Evolutionary conservation across 805 yeast species (phyloP), one percentile per base, ranked within the genome.

Genomic region (Teunomyces aglyptinius): DNA sequence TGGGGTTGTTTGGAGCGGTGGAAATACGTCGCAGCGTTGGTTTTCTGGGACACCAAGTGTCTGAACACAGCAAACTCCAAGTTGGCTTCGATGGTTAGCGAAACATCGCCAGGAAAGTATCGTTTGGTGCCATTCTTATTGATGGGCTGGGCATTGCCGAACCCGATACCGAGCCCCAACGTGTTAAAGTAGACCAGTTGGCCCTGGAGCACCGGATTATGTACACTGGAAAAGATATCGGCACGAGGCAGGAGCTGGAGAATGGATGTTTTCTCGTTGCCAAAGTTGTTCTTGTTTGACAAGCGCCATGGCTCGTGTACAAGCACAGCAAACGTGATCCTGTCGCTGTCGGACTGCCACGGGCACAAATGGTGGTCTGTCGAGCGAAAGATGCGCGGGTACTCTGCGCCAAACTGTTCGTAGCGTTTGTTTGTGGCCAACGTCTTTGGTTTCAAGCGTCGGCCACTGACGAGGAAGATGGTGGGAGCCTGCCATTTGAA

Each of bases 401-500:
- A 84, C 15, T 75, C 76, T 3, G 74, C 61, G 13, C 74, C 70
- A 54, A 86, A 85, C 15, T 68, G 68, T 24, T 67, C 70, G 54
- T 78, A 82, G 27, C 86, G 63, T 44, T 68, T 75, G 45, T 72
- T 77, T 16, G 68, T 58, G 4, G 58, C 42, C 7, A 61, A 57
- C 0, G 74, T 66, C 46, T 65, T 65, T 31, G 58, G 44, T 36
- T 64, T 60, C 19, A 83, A 60, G 40, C 80, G 60, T 53, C 73
- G 76, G 0, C 97, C 98, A 2, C 81, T 76, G 0, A 92, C 70
- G 0, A 91, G 49, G 6, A 91, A 53, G 1, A 92, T 61, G 0
- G 96, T 80, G 0, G 97, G 96, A 0, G 96, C 94, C 54, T 80
- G 82, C 96, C 97, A 92, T 56, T 90, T 89, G 70, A 89, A 81